phyloP scores from a whole-genome alignment of 1,284 basidiomycete species.

The Malassezia pachydermatis region DNA sequence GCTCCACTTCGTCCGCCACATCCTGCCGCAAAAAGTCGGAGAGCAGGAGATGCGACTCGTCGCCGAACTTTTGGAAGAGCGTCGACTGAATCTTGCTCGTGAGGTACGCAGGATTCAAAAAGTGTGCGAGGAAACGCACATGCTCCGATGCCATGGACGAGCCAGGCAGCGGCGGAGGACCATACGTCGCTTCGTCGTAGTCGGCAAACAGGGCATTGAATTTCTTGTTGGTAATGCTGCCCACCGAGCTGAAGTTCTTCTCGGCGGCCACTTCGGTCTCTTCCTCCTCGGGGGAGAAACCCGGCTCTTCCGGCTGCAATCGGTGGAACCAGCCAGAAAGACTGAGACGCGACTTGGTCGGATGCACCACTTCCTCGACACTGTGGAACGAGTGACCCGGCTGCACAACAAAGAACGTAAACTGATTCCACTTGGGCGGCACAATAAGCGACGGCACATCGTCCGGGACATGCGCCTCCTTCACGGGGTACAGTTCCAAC shows the following conservation, averaged over 20 bases:
- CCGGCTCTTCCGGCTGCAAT: slow-evolving; percentile 79
- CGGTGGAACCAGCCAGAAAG: slow-evolving; percentile 90
- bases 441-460: slow-evolving; percentile 33
- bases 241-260: slow-evolving; percentile 35
- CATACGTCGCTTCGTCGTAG: slow-evolving; percentile 22
- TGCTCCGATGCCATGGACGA: slow-evolving; percentile 32
- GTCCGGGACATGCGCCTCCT: slow-evolving; percentile 34
- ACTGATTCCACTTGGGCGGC: slow-evolving; percentile 72
- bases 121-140: slow-evolving; percentile 51
- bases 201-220: slow-evolving; percentile 58
- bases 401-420: slow-evolving; percentile 83
- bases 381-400: slow-evolving; percentile 86
- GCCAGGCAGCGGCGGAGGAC: slow-evolving; percentile 35
- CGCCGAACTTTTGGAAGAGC: slow-evolving; percentile 70
- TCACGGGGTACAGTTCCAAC: slow-evolving; percentile 76
- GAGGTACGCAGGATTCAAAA: slow-evolving; percentile 83
- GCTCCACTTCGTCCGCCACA: slow-evolving; percentile 32
- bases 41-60: slow-evolving; percentile 72
- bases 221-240: slow-evolving; percentile 57
- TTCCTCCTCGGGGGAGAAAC: slow-evolving; percentile 58
- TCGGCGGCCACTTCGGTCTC: slow-evolving; percentile 49
- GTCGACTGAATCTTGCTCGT: slow-evolving; percentile 68
- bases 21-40: slow-evolving; percentile 41
- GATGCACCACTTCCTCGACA: slow-evolving; percentile 71
- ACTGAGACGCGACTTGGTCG: slow-evolving; percentile 54